Conservation (phyloP, 2,329 filamentous ascomycete species). For the Nemania sp. region DNA sequence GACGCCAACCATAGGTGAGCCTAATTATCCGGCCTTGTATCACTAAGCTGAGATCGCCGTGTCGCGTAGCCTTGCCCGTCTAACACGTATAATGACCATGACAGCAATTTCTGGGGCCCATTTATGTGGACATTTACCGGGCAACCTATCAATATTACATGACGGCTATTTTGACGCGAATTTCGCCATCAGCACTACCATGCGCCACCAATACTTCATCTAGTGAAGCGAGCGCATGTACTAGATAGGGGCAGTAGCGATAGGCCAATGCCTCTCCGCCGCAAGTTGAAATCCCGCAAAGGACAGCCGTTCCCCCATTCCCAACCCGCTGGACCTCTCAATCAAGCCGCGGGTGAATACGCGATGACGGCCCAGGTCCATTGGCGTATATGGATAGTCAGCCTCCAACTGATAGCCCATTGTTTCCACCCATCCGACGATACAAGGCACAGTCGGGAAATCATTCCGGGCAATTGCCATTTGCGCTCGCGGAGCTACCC, state of each 20-base stretch:
- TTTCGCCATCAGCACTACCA: slow-evolving; percentile 18
- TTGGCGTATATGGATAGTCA: slow-evolving; percentile 32
- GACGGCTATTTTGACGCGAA: slow-evolving; percentile 28
- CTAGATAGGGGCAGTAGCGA: not conserved
- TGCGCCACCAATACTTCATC: slow-evolving; percentile 1
- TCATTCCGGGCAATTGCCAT: slow-evolving; percentile 37
- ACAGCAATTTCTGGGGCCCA: slow-evolving; percentile 25
- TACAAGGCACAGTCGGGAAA: slow-evolving; percentile 33
- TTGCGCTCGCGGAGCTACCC: slow-evolving; percentile 37
- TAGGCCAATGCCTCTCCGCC: not conserved
- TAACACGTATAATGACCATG: slow-evolving; percentile 14
- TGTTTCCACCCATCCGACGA: slow-evolving; percentile 35
- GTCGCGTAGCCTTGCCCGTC: slow-evolving; percentile 23
- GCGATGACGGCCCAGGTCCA: slow-evolving; percentile 26
- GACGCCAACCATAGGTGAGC: slow-evolving; percentile 7
- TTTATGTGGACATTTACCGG: slow-evolving; percentile 30
- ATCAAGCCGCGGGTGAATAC: slow-evolving; percentile 28
- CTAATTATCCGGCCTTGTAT: slow-evolving; percentile 33
- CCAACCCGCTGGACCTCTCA: slow-evolving; percentile 24
- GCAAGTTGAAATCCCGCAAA: not conserved
- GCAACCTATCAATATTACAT: slow-evolving; percentile 29
- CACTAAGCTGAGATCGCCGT: slow-evolving; percentile 25
- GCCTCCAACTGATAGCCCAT: slow-evolving; percentile 28
- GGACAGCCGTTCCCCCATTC: slow-evolving; percentile 18
- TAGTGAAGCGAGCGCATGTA: not conserved